Evolutionary conservation across 495 filamentous ascomycete species (phyloP).

Genomic region (Neurospora intermedia): DNA sequence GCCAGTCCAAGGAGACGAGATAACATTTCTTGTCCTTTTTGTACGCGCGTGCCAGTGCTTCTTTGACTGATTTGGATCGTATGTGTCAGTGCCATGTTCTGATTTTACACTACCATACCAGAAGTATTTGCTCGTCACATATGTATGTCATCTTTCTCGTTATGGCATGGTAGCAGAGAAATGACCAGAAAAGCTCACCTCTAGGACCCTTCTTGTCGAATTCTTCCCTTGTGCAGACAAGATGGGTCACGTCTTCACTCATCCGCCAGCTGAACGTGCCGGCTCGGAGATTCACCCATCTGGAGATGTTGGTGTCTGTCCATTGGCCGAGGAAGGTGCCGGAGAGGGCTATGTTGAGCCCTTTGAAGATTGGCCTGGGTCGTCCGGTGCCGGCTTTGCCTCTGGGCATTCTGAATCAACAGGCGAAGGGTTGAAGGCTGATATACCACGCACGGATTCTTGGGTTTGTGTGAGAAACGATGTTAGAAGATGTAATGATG

Average conservation of each 20-base stretch:
- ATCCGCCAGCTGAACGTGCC: conserved; percentile 14
- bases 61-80: conserved; percentile 2
- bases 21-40: conserved; percentile 6
- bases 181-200: conserved; percentile 1
- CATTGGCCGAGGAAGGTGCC: conserved; percentile 21
- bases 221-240: conserved; percentile 23
- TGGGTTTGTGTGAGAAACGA: not conserved
- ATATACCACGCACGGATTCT: not conserved
- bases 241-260: conserved; percentile 24
- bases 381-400: not conserved
- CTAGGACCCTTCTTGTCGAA: conserved; percentile 12
- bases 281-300: conserved; percentile 21
- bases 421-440: not conserved
- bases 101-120: not conserved
- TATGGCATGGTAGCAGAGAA: not conserved
- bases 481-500: not conserved
- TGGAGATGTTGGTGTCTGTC: conserved; percentile 19
- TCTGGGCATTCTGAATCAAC: not conserved
- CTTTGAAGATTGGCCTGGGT: conserved; percentile 17
- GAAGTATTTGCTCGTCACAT: not conserved
- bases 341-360: conserved; percentile 18
- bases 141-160: not conserved
- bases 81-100: not conserved
- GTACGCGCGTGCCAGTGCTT: conserved; percentile 8
- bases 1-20: conserved; percentile 29